These are phyloP conservation scores for Aspergillus amoenus DNA, from an alignment of 2,329 filamentous ascomycete species.

Conservation along the genomic window DNA sequence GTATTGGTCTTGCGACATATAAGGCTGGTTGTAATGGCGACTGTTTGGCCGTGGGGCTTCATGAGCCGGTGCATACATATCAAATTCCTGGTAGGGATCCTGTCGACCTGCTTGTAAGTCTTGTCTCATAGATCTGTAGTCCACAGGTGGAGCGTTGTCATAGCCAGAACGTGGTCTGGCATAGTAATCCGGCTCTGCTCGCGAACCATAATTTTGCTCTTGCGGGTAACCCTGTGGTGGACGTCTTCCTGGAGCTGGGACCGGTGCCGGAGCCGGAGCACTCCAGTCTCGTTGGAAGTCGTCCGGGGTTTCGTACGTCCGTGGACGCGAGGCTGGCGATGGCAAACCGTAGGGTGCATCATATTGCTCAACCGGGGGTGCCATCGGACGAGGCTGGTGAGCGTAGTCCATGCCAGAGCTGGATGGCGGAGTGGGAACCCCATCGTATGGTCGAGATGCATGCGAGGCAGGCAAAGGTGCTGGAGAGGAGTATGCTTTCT, in stretches of 20 bases:
- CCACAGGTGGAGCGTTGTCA: conserved; percentile 22
- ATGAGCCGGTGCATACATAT: conserved; percentile 9
- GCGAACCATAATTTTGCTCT: conserved; percentile 20
- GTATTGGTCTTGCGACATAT: conserved; percentile 24
- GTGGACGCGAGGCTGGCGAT: conserved; percentile 24
- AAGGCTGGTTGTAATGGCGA: conserved; percentile 18
- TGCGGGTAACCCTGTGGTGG: conserved; percentile 22
- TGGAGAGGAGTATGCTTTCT: conserved; percentile 24
- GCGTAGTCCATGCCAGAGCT: conserved; percentile 66
- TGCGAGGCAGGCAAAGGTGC: conserved; percentile 33
- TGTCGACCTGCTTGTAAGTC: conserved; percentile 18
- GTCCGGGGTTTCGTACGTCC: conserved; percentile 32
- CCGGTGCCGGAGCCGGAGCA: conserved; percentile 12
- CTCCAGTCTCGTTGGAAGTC: conserved; percentile 30
- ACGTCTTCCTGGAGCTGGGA: conserved; percentile 14
- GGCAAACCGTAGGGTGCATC: conserved; percentile 44
- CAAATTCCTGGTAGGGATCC: conserved; percentile 15
- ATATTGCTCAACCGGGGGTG: conserved; percentile 48
- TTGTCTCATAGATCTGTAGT: conserved; percentile 24
- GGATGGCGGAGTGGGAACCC: conserved; percentile 35
- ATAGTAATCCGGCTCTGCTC: conserved; percentile 8
- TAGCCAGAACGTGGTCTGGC: conserved; percentile 26
- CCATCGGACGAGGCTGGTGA: conserved; percentile 73
- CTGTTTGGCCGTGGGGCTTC: conserved; percentile 18
- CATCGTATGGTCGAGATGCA: conserved; percentile 26